A percentile compares a stretch with the other conserved stretches of the same genome.
These are phyloP conservation scores for Lippia alba DNA, from an alignment of 305 asterid species.

Conservation along the genomic window DNA sequence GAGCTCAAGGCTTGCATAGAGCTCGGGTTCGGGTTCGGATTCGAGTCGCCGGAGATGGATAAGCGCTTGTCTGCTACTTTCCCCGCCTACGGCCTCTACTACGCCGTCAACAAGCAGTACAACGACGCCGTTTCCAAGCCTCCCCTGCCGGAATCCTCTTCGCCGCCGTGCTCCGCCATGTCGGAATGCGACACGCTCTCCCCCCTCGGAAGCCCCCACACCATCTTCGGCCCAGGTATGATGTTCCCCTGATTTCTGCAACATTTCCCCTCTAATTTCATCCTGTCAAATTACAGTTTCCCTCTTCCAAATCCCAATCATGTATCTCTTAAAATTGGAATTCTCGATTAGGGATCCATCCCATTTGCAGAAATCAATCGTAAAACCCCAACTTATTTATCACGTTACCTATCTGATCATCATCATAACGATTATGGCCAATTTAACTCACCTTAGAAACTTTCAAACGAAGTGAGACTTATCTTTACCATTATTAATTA, in stretches of 20 bases:
- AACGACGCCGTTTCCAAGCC: constrained; percentile 44
- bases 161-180: constrained; percentile 39
- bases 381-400: too few species aligned
- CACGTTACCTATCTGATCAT: background rate
- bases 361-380: background rate
- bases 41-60: constrained; percentile 73
- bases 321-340: background rate
- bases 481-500: too few species aligned
- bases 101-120: constrained; percentile 61
- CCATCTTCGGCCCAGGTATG: constrained; percentile 56
- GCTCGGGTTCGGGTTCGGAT: constrained; percentile 78
- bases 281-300: too few species aligned
- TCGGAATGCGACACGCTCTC: constrained; percentile 54
- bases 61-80: constrained; percentile 65
- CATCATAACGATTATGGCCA: too few species aligned
- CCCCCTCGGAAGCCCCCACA: constrained; percentile 60
- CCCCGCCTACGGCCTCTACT: constrained; percentile 73
- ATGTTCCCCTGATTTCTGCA: constrained; percentile 13
- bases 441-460: too few species aligned
- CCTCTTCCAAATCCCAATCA: too few species aligned
- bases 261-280: background rate
- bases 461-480: too few species aligned
- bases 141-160: constrained; percentile 23
- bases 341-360: background rate
- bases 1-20: constrained; percentile 79